A percentile compares a stretch with the other conserved stretches of the same genome.
phyloP scores from a whole-genome alignment of 169 alveolate genomes.

The Plasmodium vivax region DNA sequence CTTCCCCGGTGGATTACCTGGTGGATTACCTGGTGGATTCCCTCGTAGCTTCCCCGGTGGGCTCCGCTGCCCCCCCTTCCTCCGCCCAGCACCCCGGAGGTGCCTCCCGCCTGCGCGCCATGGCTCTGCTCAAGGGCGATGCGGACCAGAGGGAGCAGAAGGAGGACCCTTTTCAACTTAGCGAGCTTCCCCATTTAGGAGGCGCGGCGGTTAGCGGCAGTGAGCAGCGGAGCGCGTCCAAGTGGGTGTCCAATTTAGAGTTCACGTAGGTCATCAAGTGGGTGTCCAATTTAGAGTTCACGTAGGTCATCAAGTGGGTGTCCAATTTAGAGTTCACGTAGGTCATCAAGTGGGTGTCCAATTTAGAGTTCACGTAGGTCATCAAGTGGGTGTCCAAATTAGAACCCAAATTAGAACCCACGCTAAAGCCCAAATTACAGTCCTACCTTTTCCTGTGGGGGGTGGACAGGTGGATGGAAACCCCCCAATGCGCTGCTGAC shows the following conservation, averaged over 20 bases:
- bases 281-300: too few relatives aligned
- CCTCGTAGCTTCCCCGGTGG: not conserved
- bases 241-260: not conserved
- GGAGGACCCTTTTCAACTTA: not conserved
- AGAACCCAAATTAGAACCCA: too few relatives aligned
- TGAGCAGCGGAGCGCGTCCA: not conserved
- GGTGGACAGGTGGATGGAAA: not conserved
- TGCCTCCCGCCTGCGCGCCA: not conserved
- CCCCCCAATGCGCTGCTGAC: not conserved
- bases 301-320: too few relatives aligned
- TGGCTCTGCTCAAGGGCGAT: not conserved
- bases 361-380: too few relatives aligned
- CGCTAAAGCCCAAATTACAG: too few relatives aligned
- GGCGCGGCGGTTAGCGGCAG: not conserved
- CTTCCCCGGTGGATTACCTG: too few relatives aligned
- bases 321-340: too few relatives aligned
- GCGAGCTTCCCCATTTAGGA: conserved; percentile 22
- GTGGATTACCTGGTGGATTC: too few relatives aligned
- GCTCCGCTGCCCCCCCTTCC: not conserved
- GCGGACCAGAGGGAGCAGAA: not conserved
- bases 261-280: too few relatives aligned
- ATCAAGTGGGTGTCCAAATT: not conserved
- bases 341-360: too few relatives aligned
- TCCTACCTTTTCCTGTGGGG: too few relatives aligned
- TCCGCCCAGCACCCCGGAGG: not conserved